phyloP scores from a whole-genome alignment of 1,284 basidiomycete species.

The Rhodotorula sp. region DNA sequence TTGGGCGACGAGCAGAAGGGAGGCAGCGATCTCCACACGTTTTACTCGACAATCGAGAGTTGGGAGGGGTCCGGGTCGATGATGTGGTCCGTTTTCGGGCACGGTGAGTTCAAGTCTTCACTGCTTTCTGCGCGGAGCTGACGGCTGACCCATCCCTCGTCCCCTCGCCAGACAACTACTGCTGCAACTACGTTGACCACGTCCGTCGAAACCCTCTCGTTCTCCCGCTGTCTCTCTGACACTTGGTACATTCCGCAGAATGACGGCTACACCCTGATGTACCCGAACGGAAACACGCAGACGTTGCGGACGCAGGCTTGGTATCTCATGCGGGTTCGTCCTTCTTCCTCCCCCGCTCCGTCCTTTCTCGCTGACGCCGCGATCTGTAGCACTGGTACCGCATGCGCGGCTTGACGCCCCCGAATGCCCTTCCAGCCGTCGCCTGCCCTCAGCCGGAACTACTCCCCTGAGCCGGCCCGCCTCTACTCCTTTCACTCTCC shows the following conservation, averaged over 20 bases:
- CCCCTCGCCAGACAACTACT: slow-evolving; percentile 24
- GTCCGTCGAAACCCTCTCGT: slow-evolving; percentile 2
- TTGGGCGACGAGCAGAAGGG: slow-evolving; percentile 17
- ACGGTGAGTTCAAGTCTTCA: slow-evolving; percentile 13
- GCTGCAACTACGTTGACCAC: slow-evolving; percentile 38
- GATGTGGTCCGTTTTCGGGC: slow-evolving; percentile 42
- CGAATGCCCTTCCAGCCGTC: slow-evolving; percentile 34
- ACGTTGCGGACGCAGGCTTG: slow-evolving; percentile 15
- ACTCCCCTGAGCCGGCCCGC: neutral
- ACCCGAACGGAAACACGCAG: slow-evolving; percentile 40
- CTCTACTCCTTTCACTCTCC: neutral
- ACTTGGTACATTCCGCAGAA: slow-evolving; percentile 17
- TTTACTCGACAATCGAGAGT: slow-evolving; percentile 32
- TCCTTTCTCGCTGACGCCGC: neutral
- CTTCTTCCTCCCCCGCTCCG: too few relatives aligned
- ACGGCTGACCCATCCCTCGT: neutral
- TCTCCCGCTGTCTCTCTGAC: neutral
- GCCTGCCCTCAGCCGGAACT: slow-evolving; percentile 38
- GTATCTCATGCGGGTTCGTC: slow-evolving; percentile 32
- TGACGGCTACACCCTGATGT: slow-evolving; percentile 43
- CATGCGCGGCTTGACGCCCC: slow-evolving; percentile 34
- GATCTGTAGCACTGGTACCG: slow-evolving; percentile 33
- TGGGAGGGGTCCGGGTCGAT: slow-evolving; percentile 31
- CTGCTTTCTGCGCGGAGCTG: too few relatives aligned
- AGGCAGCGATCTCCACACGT: slow-evolving; percentile 25